Percentiles rank a stretch among this genome's conserved stretches.
These are phyloP conservation scores for Fusarium sp. DNA, from an alignment of 2,329 filamentous ascomycete species.

Conservation along the genomic window DNA sequence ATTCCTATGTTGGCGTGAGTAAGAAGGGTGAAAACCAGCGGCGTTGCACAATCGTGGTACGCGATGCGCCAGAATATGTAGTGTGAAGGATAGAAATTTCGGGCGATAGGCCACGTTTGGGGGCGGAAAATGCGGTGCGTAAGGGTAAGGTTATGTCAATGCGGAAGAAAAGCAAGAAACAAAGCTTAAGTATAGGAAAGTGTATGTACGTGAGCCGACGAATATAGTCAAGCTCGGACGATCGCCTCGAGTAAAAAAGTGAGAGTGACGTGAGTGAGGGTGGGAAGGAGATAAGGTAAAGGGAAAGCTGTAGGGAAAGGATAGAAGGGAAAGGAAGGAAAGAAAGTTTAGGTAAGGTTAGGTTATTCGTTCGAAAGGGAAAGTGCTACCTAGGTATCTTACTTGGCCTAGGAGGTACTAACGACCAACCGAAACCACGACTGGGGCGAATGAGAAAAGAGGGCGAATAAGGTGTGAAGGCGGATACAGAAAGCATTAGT, in stretches of 20 bases:
- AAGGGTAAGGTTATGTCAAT: conserved; percentile 5
- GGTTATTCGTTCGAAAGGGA: conserved; percentile 23
- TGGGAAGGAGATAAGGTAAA: conserved; percentile 11
- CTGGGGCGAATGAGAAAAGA: conserved; percentile 38
- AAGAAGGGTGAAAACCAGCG: conserved; percentile 10
- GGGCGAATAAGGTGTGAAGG: conserved; percentile 36
- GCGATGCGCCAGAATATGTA: conserved; percentile 26
- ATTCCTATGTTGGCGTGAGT: conserved; percentile 2
- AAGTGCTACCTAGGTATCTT: conserved; percentile 36
- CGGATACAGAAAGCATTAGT: conserved; percentile 36
- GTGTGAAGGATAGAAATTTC: conserved; percentile 33
- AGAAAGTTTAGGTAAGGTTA: conserved; percentile 35
- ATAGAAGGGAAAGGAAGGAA: conserved; percentile 32
- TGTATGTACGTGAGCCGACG: conserved; percentile 5
- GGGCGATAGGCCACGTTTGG: conserved; percentile 23
- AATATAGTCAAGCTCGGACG: conserved; percentile 29
- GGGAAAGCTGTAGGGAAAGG: too few species aligned
- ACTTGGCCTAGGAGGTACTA: conserved; percentile 33
- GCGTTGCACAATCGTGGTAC: conserved; percentile 37
- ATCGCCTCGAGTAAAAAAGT: conserved; percentile 18
- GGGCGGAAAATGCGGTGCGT: conserved; percentile 6
- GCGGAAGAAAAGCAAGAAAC: conserved; percentile 1
- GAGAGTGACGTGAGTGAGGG: conserved; percentile 27
- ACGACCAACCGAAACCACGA: conserved; percentile 40
- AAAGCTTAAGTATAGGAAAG: conserved; percentile 24